These are phyloP conservation scores for Globisporangium sylvaticum DNA, from an alignment of 352 stramenopile species.

Conservation along the genomic window DNA sequence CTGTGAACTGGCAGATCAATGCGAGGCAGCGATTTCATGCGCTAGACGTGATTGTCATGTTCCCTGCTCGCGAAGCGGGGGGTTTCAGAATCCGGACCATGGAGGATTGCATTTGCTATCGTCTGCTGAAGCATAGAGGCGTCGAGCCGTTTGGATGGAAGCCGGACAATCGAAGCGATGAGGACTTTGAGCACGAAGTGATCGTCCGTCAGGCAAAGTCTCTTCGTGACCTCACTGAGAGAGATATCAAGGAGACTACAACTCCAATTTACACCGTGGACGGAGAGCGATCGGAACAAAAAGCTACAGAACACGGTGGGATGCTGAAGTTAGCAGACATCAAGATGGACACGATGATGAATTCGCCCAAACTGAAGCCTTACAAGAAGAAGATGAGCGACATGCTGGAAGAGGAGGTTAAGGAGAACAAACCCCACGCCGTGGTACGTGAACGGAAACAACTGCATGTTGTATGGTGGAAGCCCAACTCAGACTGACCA, in stretches of 20 bases:
- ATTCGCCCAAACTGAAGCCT: constrained; percentile 34
- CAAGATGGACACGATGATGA: constrained; percentile 31
- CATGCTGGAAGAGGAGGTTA: constrained; percentile 46
- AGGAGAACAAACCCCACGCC: constrained; percentile 22
- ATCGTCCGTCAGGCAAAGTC: constrained; percentile 36
- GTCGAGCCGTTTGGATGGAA: constrained; percentile 46
- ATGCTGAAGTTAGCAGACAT: constrained; percentile 19
- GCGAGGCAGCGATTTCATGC: constrained; percentile 47
- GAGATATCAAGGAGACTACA: constrained; percentile 22
- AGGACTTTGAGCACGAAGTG: constrained; percentile 37
- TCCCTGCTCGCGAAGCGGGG: constrained; percentile 30
- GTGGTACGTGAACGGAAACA: constrained; percentile 17
- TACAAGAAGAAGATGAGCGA: constrained; percentile 48
- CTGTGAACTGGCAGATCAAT: constrained; percentile 55
- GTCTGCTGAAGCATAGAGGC: constrained; percentile 35
- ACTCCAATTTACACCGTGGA: constrained; percentile 8
- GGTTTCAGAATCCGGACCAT: constrained; percentile 32
- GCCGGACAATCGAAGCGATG: constrained; percentile 19
- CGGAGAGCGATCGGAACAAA: constrained; percentile 8
- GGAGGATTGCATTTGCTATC: constrained; percentile 60
- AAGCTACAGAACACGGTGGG: constrained; percentile 11
- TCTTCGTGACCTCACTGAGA: constrained; percentile 25
- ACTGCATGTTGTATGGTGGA: not conserved
- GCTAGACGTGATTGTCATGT: constrained; percentile 59
- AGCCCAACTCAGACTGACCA: not conserved